A percentile compares a stretch with the other conserved stretches of the same genome.
Conservation (phyloP, 163 green algal species). For the Scenedesmus sp. region DNA sequence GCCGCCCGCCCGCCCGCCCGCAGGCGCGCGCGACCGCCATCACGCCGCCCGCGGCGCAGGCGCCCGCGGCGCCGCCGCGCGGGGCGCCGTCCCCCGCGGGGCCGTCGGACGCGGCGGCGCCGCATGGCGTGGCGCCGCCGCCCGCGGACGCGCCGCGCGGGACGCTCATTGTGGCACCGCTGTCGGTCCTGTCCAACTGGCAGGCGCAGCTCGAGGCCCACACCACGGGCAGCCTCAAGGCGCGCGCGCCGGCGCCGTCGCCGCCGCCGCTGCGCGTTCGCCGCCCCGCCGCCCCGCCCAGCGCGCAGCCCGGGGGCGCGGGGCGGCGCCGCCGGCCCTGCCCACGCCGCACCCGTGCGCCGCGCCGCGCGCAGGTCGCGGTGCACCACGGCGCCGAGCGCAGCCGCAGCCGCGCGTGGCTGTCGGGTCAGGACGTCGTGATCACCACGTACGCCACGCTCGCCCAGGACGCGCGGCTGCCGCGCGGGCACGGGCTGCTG, state of each 20-base stretch:
- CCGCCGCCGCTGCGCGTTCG: too few relatives aligned
- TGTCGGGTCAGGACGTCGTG: constrained; percentile 62
- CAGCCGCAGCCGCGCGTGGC: constrained; percentile 34
- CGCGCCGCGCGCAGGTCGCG: background rate
- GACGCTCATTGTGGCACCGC: constrained; percentile 75
- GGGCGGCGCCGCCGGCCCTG: too few relatives aligned
- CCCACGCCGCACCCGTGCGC: too few relatives aligned
- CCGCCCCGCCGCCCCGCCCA: too few relatives aligned
- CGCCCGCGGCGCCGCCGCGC: background rate
- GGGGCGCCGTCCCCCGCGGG: background rate
- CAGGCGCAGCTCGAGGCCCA: constrained; percentile 73
- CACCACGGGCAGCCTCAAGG: constrained; percentile 54
- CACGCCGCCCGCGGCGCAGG: too few relatives aligned
- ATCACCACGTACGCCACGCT: constrained; percentile 65
- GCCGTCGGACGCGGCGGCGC: constrained; percentile 1
- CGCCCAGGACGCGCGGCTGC: constrained; percentile 32
- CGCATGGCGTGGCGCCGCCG: constrained; percentile 36
- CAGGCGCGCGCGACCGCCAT: too few relatives aligned
- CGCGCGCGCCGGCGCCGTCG: too few relatives aligned
- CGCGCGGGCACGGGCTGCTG: constrained; percentile 32
- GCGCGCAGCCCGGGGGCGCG: too few relatives aligned
- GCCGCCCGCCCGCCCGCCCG: too few relatives aligned
- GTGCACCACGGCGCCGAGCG: constrained; percentile 60
- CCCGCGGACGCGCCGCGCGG: constrained; percentile 46
- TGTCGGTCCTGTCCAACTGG: constrained; percentile 78